Conservation (phyloP, 805 yeast genomes). For the Sungouiella blattae region DNA sequence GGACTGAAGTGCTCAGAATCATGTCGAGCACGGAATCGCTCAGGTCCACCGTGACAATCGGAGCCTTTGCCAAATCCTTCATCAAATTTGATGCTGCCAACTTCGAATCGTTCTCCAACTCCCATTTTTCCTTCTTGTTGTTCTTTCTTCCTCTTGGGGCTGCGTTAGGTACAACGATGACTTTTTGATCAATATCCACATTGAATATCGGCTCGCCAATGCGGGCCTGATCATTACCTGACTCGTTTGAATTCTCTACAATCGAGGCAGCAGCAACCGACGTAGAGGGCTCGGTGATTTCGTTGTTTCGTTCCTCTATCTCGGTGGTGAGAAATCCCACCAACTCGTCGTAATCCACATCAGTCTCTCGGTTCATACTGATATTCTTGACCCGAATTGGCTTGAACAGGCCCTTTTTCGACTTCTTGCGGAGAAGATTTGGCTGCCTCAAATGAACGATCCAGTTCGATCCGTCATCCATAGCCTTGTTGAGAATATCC, state of each 20-base stretch:
- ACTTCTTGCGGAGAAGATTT: constrained; percentile 21
- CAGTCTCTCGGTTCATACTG: constrained; percentile 59
- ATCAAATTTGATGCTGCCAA: constrained; percentile 55
- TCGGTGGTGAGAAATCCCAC: constrained; percentile 28
- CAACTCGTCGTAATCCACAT: constrained; percentile 69
- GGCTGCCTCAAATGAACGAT: constrained; percentile 75
- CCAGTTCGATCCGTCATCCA: constrained; percentile 70
- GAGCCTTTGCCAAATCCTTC: constrained; percentile 56
- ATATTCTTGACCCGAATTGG: constrained; percentile 72
- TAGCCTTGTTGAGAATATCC: constrained; percentile 62
- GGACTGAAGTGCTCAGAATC: constrained; percentile 72
- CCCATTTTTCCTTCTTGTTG: constrained; percentile 74
- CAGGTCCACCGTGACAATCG: constrained; percentile 75
- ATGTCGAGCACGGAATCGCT: constrained; percentile 83
- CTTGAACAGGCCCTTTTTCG: constrained; percentile 49
- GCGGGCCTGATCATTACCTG: constrained; percentile 3
- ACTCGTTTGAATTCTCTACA: constrained; percentile 1
- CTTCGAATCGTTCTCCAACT: constrained; percentile 67
- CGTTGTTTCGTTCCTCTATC: constrained; percentile 21
- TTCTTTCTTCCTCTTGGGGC: constrained; percentile 77
- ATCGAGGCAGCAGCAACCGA: background rate
- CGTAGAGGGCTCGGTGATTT: constrained; percentile 6
- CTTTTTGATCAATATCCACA: constrained; percentile 49
- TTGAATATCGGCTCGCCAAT: constrained; percentile 28
- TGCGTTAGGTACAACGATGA: constrained; percentile 68